Conservation (phyloP, 306 rosid species). For the Oxytropis ochrocephala region DNA sequence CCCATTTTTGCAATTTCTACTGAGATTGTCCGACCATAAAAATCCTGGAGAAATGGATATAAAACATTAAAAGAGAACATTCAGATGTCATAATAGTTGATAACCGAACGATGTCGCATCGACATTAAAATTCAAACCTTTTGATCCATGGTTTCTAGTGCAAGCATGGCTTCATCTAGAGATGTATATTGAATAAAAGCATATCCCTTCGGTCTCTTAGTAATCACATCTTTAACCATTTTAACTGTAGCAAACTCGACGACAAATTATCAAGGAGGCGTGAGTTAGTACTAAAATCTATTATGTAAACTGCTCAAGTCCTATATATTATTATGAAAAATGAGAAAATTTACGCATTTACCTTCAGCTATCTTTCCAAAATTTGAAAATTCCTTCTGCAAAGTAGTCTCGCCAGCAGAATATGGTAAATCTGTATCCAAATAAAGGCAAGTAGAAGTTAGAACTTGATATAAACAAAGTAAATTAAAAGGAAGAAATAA, state of each 20-base stretch:
- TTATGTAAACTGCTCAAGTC: not conserved
- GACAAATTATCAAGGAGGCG: not conserved
- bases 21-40: constrained; percentile 54
- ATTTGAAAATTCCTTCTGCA: constrained; percentile 63
- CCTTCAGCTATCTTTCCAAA: constrained; percentile 90
- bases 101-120: not conserved
- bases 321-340: not conserved
- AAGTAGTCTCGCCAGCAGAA: constrained; percentile 46
- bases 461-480: constrained; percentile 2
- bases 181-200: constrained; percentile 82
- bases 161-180: constrained; percentile 78
- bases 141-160: constrained; percentile 81
- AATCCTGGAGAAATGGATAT: constrained; percentile 31
- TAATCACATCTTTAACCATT: constrained; percentile 45
- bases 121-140: constrained; percentile 45
- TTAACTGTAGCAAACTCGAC: constrained; percentile 38
- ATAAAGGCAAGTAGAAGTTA: constrained; percentile 7
- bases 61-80: not conserved
- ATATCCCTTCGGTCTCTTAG: constrained; percentile 58
- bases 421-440: constrained; percentile 74
- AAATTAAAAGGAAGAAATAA: not conserved
- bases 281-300: not conserved
- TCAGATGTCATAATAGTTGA: not conserved
- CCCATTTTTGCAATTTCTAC: constrained; percentile 69
- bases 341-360: constrained; percentile 16